Evolutionary conservation across 2,329 filamentous ascomycete species (phyloP).

Genomic region (Claviceps purpurea): DNA sequence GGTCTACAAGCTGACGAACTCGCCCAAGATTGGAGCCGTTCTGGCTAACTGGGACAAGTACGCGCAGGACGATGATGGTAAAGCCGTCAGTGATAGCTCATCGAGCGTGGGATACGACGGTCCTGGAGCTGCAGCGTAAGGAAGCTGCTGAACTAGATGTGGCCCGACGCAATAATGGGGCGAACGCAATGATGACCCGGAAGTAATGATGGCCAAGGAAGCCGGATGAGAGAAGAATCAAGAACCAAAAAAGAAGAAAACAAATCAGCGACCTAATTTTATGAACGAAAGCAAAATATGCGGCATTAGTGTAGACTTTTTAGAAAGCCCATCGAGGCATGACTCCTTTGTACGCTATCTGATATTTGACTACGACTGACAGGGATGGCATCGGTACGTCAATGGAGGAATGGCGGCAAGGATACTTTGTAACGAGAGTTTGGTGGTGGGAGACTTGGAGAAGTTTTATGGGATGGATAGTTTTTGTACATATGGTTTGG

Average conservation of each 20-base stretch:
- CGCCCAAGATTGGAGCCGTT: conserved; percentile 61
- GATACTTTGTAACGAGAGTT: neutral
- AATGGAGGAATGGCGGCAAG: conserved; percentile 1
- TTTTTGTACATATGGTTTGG: no score
- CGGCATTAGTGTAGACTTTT: conserved; percentile 1
- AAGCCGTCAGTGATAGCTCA: conserved; percentile 24
- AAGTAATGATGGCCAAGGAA: neutral
- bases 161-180: neutral
- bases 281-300: neutral
- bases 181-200: neutral
- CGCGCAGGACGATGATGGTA: conserved; percentile 33
- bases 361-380: conserved; percentile 6
- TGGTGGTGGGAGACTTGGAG: neutral
- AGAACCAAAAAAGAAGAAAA: neutral
- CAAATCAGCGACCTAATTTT: neutral
- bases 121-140: conserved; percentile 26
- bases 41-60: conserved; percentile 80
- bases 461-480: neutral
- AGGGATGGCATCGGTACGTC: conserved; percentile 8
- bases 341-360: neutral
- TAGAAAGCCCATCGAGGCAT: neutral
- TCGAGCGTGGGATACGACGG: conserved; percentile 29
- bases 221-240: neutral
- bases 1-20: conserved; percentile 88
- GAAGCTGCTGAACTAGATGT: conserved; percentile 7